Percentiles rank a stretch among this genome's conserved stretches.
Conservation (phyloP, 805 yeast genomes). For the Yarrowia porcina region DNA sequence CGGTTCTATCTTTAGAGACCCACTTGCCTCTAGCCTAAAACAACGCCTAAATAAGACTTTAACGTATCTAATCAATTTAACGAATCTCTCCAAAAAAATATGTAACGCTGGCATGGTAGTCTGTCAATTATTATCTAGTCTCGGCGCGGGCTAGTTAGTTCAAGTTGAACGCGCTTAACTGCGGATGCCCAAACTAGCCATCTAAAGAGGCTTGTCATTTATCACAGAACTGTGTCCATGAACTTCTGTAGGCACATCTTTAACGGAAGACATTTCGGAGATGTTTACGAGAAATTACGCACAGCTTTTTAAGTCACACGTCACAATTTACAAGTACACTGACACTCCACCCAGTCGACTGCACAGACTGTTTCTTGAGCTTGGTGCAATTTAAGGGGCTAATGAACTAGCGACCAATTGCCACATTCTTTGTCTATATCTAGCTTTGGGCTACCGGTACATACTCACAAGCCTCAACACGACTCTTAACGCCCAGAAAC, state of each 20-base stretch:
- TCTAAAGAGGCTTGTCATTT: too few relatives aligned
- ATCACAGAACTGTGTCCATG: too few relatives aligned
- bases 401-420: not conserved
- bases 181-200: not conserved
- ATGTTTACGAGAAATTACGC: too few relatives aligned
- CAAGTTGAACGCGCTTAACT: not conserved
- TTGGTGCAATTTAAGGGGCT: too few relatives aligned
- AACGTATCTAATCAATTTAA: not conserved
- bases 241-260: too few relatives aligned
- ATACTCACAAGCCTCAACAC: too few relatives aligned
- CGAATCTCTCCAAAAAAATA: too few relatives aligned
- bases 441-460: not conserved
- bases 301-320: not conserved
- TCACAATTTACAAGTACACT: too few relatives aligned
- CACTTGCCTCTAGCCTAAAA: not conserved
- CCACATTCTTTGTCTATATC: not conserved
- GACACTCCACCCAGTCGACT: too few relatives aligned
- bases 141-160: not conserved
- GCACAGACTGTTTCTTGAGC: not conserved
- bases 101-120: not conserved
- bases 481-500: not conserved
- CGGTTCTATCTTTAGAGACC: not conserved
- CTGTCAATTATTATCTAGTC: not conserved
- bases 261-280: too few relatives aligned
- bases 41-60: not conserved